Evolutionary conservation across 352 stramenopile species (phyloP).

Genomic region (Phytophthora syringae): DNA sequence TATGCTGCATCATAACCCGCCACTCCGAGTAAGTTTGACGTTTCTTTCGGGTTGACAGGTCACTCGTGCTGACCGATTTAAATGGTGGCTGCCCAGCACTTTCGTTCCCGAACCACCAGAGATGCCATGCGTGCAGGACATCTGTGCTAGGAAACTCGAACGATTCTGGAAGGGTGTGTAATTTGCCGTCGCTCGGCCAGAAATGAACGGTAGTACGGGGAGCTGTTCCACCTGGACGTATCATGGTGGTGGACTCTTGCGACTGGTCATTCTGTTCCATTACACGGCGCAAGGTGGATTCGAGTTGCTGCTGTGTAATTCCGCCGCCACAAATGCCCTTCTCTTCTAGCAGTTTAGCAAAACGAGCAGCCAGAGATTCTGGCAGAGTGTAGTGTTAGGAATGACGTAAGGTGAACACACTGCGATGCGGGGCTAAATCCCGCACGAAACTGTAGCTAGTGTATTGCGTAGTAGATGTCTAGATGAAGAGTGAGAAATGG

Average conservation of each 20-base stretch:
- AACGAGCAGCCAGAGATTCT: not conserved
- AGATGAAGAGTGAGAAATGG: too few relatives aligned
- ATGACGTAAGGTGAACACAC: not conserved
- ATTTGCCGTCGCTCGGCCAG: slow-evolving; percentile 1
- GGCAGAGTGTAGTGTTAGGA: not conserved
- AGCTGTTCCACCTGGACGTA: not conserved
- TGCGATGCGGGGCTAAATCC: not conserved
- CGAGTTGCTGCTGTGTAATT: not conserved
- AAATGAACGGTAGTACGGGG: slow-evolving; percentile 1
- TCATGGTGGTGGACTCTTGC: not conserved
- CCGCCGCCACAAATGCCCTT: not conserved
- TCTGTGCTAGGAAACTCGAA: slow-evolving; percentile 9
- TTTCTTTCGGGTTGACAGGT: slow-evolving; percentile 17
- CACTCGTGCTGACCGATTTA: not conserved
- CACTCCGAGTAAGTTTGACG: slow-evolving; percentile 21
- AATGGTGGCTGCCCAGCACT: slow-evolving; percentile 1
- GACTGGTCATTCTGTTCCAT: not conserved
- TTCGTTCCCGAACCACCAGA: slow-evolving; percentile 13
- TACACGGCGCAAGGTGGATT: not conserved
- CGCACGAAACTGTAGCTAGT: not conserved
- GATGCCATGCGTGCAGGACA: slow-evolving; percentile 6
- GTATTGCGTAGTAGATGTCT: too few relatives aligned
- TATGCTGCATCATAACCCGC: slow-evolving; percentile 18
- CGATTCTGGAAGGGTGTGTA: not conserved
- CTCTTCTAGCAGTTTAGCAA: not conserved